These are phyloP conservation scores for Diplotaxis tenuifolia DNA, from an alignment of 345 rosid genomes.

Conservation along the genomic window DNA sequence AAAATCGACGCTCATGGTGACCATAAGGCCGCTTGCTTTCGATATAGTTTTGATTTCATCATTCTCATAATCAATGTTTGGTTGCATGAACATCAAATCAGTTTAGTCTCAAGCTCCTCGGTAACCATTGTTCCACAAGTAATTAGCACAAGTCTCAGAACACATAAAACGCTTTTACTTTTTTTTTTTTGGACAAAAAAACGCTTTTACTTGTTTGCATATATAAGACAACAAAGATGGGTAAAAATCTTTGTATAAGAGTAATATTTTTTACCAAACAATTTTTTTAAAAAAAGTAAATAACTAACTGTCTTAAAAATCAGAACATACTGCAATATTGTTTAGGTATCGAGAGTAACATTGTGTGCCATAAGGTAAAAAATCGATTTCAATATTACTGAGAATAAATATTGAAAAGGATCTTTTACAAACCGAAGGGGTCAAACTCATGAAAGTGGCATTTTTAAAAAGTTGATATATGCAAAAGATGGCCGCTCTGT, in stretches of 20 bases:
- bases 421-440: constrained; percentile 30
- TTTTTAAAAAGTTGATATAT: constrained; percentile 7
- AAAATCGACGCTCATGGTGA: constrained; percentile 21
- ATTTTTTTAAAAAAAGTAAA: neutral
- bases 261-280: neutral
- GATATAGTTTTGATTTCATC: constrained; percentile 26
- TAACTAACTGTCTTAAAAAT: neutral
- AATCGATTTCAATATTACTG: constrained; percentile 20
- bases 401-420: constrained; percentile 22
- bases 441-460: constrained; percentile 10
- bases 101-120: neutral
- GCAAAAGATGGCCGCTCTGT: constrained; percentile 43
- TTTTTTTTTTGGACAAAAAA: too few species aligned
- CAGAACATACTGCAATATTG: neutral
- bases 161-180: neutral
- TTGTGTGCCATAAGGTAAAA: constrained; percentile 36
- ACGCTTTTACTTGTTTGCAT: neutral
- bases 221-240: neutral
- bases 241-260: neutral
- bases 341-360: neutral
- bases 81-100: neutral
- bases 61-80: constrained; percentile 3
- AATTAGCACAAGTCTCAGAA: neutral
- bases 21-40: constrained; percentile 18
- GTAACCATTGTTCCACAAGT: neutral